Evolutionary conservation across 2,329 filamentous ascomycete species (phyloP), one percentile per base, ranked within the genome.

Genomic region (Fusarium sp.): DNA sequence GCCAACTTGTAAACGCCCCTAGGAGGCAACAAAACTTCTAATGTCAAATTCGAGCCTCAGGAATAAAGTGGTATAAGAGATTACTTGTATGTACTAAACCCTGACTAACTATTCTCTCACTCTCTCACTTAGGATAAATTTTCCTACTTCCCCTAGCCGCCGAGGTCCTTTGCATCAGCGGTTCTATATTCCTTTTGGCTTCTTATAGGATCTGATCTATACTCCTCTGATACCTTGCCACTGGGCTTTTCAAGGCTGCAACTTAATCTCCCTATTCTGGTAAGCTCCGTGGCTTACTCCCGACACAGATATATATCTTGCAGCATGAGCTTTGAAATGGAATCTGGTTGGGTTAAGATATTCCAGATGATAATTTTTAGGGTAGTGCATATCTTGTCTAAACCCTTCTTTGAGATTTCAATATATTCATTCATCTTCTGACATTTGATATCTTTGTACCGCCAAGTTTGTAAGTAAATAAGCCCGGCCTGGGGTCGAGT

Each of bases 301-400:
- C 66, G 70, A 49, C 59, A 71, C 51, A 60, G 67, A 21, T 79
- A 73, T 69, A 74, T 73, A 49, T 80, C 76, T 55, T 75, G 73
- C 44, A 78, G 68, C 59, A 73, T 75, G 33, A 79, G 66, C 6
- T 85, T 84, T 55, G 82, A 82, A 4, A 76, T 82, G 46, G 83
- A 82, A 16, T 85, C 7, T 25, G 10, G 16, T 25, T 5, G 18
- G 7, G 5, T 25, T 8, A 25, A 4, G 7, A 44, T 18, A 44
- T 9, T 44, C 23, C 5, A 12, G 10, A 12, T 5, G 11, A 44
- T 19, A 25, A 16, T 9, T 12, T 4, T 12, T 19, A 19, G 23
- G 10, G 0, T 5, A 12, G 5, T 18, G 10, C 10, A 4, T 44
- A 19, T 14, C 16, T 44, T 10, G 29, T 9, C 4, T 44, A 44